These are phyloP conservation scores for Leersia perrieri DNA, from an alignment of 176 grass and related monocot species.

Conservation along the genomic window DNA sequence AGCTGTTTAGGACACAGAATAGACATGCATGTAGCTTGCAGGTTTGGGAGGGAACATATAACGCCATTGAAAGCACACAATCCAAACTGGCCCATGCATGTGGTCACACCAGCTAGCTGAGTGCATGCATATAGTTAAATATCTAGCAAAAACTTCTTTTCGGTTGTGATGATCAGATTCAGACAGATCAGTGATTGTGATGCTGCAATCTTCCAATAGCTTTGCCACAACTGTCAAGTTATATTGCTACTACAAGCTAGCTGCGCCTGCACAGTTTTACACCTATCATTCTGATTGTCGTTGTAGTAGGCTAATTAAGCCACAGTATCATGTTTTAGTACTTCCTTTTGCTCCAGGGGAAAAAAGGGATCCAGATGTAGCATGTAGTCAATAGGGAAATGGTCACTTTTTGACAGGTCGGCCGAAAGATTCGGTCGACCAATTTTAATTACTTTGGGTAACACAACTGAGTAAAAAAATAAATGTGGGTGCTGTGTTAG, in stretches of 20 bases:
- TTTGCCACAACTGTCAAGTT: not conserved
- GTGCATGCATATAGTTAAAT: too few species aligned
- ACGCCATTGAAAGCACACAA: not conserved
- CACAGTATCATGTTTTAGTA: not conserved
- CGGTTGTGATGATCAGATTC: not conserved
- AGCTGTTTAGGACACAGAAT: not conserved
- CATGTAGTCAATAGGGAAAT: too few species aligned
- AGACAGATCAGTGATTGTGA: not conserved
- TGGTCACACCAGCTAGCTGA: not conserved
- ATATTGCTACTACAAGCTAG: not conserved
- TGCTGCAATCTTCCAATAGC: not conserved
- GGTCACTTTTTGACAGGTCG: too few species aligned
- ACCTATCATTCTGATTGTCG: not conserved
- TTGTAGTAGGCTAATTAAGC: not conserved
- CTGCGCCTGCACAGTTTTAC: not conserved
- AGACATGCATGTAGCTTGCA: not conserved
- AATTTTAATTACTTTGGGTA: not conserved
- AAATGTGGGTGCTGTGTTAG: not conserved
- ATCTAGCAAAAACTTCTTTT: not conserved
- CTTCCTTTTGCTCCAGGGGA: not conserved
- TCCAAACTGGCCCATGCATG: not conserved
- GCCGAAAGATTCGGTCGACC: too few species aligned
- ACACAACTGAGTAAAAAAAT: not conserved
- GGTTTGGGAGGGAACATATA: not conserved
- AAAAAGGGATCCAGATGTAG: too few species aligned